phyloP scores from a whole-genome alignment of 306 rosid species.

The Vicia villosa region DNA sequence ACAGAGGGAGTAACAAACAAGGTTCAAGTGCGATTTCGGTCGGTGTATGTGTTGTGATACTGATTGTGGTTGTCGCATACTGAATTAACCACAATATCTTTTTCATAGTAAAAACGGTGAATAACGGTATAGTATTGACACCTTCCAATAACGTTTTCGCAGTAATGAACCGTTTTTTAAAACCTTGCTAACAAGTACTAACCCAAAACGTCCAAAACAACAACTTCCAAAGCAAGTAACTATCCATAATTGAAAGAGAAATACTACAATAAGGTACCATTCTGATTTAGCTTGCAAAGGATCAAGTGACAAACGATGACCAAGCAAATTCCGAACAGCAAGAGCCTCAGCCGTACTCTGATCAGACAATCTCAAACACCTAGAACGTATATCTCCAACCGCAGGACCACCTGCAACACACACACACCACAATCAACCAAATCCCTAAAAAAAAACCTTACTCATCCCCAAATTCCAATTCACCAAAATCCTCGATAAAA shows the following conservation, averaged over 20 bases:
- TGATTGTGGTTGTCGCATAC: too few species aligned
- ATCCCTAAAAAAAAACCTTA: neutral
- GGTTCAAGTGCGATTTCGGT: too few species aligned
- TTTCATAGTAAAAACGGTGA: too few species aligned
- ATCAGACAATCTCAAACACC: conserved; percentile 90
- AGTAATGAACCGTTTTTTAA: too few species aligned
- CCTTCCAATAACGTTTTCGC: too few species aligned
- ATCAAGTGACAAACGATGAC: conserved; percentile 76
- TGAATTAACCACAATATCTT: too few species aligned
- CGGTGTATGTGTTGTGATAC: too few species aligned
- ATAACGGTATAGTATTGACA: too few species aligned
- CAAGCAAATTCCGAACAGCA: conserved; percentile 85
- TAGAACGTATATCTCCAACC: conserved; percentile 94
- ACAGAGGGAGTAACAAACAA: too few species aligned
- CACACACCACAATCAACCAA: conserved; percentile 8
- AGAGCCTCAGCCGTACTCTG: conserved; percentile 84
- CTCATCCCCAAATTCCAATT: neutral
- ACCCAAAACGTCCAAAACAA: conserved; percentile 23
- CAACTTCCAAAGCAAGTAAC: conserved; percentile 4
- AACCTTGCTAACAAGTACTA: too few species aligned
- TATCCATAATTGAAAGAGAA: neutral
- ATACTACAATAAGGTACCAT: conserved; percentile 48
- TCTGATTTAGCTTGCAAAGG: conserved; percentile 70
- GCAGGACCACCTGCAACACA: conserved; percentile 83
- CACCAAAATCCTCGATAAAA: neutral